Percentiles rank a stretch among this genome's conserved stretches.
These are phyloP conservation scores for Hypoxylon perforatum DNA, from an alignment of 495 filamentous ascomycete genomes.

Conservation along the genomic window DNA sequence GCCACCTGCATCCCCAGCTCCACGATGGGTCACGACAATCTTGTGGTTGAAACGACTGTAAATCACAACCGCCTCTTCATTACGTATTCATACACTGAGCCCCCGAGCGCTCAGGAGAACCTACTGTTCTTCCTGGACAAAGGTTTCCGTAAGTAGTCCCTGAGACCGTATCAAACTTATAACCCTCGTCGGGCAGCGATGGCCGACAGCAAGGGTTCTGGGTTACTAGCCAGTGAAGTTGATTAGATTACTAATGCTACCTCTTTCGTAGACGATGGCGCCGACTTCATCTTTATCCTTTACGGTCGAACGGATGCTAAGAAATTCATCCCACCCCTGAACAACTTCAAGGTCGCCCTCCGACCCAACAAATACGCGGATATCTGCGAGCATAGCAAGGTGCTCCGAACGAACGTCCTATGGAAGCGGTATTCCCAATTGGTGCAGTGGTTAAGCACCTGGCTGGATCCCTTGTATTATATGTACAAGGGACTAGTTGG, in stretches of 20 bases:
- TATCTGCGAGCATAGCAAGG: constrained; percentile 41
- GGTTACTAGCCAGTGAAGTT: too few relatives aligned
- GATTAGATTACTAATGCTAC: constrained; percentile 5
- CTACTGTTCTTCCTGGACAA: constrained; percentile 46
- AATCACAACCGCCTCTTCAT: constrained; percentile 30
- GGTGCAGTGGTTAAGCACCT: too few relatives aligned
- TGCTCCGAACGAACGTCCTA: constrained; percentile 25
- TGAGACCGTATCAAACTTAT: neutral
- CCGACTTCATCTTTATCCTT: constrained; percentile 54
- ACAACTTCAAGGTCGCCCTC: constrained; percentile 30
- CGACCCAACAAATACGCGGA: constrained; percentile 44
- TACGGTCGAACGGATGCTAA: constrained; percentile 43
- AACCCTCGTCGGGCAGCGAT: neutral
- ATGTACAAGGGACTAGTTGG: too few relatives aligned
- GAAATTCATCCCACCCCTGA: constrained; percentile 29
- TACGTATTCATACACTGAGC: constrained; percentile 48
- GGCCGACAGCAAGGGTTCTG: neutral
- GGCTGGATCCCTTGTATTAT: too few relatives aligned
- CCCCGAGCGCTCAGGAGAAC: constrained; percentile 39
- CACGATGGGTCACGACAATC: too few relatives aligned
- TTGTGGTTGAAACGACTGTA: neutral
- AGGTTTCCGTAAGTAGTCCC: constrained; percentile 36
- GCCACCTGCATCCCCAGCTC: neutral
- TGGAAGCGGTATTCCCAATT: too few relatives aligned
- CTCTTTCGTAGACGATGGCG: constrained; percentile 29